Evolutionary conservation across 352 stramenopile genomes (phyloP), one percentile per base, ranked within the genome.

Genomic region (Elongisporangium prolatum): DNA sequence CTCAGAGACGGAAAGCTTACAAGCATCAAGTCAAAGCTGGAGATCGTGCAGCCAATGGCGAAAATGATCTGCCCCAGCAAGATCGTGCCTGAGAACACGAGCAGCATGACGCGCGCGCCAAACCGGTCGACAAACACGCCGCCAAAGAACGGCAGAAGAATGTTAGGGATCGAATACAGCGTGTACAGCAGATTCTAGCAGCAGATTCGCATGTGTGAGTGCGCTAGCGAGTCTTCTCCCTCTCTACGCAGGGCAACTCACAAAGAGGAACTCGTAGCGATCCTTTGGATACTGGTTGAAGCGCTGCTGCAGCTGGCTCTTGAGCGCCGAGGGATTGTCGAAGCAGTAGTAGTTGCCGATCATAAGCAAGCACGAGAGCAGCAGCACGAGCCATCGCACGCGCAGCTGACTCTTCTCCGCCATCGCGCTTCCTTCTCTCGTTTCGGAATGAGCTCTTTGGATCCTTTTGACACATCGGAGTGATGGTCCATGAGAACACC

Each of bases 301-400:
- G 61, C 77, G 86, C 68, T 95, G 84, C 66, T 95, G 82, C 57
- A 97, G 72, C 57, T 93, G 82, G 51, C 75, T 91, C 64, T 97
- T 91, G 55, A 96, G 80, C 50, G 88, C 87, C 53, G 85, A 78
- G 0, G 89, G 88, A 59, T 95, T 95, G 69, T 96, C 89, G 59
- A 95, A 96, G 80, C 84, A 95, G 61, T 95, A 97, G 70, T 96
- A 97, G 64, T 92, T 94, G 64, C 88, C 85, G 61, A 96, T 89
- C 83, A 96, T 95, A 52, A 93, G 73, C 56, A 93, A 50, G 54
- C 84, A 94, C 20, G 83, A 90, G 48, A 97, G 77, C 57, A 93
- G 59, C 54, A 97, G 80, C 66, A 96, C 84, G 25, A 93, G 63
- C 88, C 88, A 97, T 24, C 88, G 84, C 76, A 91, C 75, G 47